Percentiles rank a stretch among this genome's conserved stretches.
phyloP scores from a whole-genome alignment of 257 asterid genomes.

The Nyctanthes arbortristis region DNA sequence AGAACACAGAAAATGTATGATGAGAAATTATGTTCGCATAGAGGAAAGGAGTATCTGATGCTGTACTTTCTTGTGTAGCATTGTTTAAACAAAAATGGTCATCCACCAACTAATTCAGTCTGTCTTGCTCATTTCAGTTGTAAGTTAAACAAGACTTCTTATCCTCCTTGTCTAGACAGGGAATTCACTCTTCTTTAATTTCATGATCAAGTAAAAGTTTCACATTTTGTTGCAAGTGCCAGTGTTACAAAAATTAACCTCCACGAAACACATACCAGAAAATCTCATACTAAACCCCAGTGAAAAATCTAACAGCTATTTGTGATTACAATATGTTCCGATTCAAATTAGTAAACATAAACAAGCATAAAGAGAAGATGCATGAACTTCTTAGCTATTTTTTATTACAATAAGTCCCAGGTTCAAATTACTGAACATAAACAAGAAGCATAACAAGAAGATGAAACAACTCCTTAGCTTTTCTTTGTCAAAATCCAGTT shows the following conservation, averaged over 20 bases:
- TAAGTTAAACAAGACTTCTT: not conserved
- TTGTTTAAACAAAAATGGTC: not conserved
- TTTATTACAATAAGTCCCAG: not conserved
- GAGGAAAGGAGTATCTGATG: not conserved
- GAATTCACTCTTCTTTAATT: not conserved
- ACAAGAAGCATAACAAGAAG: not conserved
- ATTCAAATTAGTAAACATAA: not conserved
- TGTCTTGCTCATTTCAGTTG: not conserved
- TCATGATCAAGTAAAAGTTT: not conserved
- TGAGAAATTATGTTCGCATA: not conserved
- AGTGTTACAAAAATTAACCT: not conserved
- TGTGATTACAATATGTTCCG: not conserved
- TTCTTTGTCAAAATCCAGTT: not conserved
- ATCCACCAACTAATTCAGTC: not conserved
- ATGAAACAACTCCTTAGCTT: not conserved
- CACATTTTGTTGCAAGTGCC: not conserved
- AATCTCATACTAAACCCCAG: not conserved
- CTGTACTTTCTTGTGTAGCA: not conserved
- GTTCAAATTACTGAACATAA: not conserved
- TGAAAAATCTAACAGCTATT: not conserved
- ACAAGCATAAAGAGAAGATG: not conserved
- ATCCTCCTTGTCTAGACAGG: not conserved
- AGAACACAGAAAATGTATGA: constrained; percentile 12
- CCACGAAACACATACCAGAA: not conserved
- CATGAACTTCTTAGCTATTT: not conserved